Conservation (phyloP, 257 asterid species). For the Gentiana straminea region DNA sequence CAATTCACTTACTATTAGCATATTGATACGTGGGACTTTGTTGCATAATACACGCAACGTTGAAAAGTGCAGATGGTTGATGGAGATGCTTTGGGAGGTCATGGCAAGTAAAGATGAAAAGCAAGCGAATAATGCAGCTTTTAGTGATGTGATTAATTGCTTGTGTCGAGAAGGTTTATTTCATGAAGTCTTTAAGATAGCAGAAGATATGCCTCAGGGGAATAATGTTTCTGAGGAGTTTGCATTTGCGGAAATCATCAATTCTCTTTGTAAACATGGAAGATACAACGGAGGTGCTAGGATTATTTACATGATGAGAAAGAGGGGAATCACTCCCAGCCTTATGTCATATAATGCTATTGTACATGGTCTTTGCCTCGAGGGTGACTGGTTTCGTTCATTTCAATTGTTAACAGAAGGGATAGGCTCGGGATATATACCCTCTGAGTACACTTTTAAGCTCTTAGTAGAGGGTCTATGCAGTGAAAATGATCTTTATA, state of each 20-base stretch:
- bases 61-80: conserved; percentile 33
- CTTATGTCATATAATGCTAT: conserved; percentile 53
- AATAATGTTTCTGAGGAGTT: conserved; percentile 45
- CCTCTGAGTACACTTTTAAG: conserved; percentile 68
- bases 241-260: conserved; percentile 69
- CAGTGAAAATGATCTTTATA: conserved; percentile 40
- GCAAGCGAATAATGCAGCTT: conserved; percentile 49
- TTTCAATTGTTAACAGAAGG: conserved; percentile 82
- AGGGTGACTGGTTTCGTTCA: conserved; percentile 66
- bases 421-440: conserved; percentile 40
- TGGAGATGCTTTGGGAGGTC: conserved; percentile 46
- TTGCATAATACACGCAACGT: conserved; percentile 28
- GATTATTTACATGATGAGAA: conserved; percentile 76
- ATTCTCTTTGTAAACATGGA: conserved; percentile 55
- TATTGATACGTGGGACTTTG: conserved; percentile 41
- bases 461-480: conserved; percentile 69
- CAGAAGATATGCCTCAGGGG: conserved; percentile 71
- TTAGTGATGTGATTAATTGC: conserved; percentile 45
- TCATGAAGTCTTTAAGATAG: conserved; percentile 59
- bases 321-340: conserved; percentile 55
- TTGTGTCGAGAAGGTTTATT: conserved; percentile 77
- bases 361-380: conserved; percentile 64
- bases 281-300: conserved; percentile 87
- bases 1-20: conserved; percentile 46
- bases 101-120: conserved; percentile 39